phyloP scores from a whole-genome alignment of 2,329 filamentous ascomycete genomes.

The Leptodontidium sp. region DNA sequence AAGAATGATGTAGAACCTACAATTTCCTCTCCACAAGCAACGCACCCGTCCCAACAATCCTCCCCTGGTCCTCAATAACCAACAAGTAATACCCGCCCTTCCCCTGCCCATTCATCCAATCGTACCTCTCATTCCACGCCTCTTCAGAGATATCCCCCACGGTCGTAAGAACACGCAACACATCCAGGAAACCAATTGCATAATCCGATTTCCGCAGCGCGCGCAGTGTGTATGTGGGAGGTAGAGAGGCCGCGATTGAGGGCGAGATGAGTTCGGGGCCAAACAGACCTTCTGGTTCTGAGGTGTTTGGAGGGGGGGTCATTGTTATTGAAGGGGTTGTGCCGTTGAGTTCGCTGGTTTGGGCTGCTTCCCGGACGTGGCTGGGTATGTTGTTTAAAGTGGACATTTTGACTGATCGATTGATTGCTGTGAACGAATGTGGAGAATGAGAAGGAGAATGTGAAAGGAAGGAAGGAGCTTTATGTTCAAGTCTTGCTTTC shows the following conservation, averaged over 20 bases:
- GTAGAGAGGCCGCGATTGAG: constrained; percentile 74
- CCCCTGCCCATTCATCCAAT: constrained; percentile 74
- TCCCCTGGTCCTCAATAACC: constrained; percentile 74
- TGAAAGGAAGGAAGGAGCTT: not conserved
- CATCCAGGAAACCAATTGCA: constrained; percentile 85
- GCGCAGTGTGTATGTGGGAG: constrained; percentile 83
- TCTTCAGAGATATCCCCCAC: constrained; percentile 85
- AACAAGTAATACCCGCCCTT: constrained; percentile 84
- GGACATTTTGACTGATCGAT: not conserved
- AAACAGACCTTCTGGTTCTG: constrained; percentile 14
- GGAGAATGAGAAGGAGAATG: not conserved
- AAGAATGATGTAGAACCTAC: constrained; percentile 57
- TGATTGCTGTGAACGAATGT: not conserved
- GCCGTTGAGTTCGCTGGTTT: not conserved
- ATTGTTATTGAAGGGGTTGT: constrained; percentile 16
- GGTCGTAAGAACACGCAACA: constrained; percentile 88
- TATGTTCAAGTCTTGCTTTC: not conserved
- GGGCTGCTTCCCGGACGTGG: constrained; percentile 7
- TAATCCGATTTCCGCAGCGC: constrained; percentile 83
- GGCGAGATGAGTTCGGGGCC: constrained; percentile 66
- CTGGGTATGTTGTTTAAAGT: constrained; percentile 3
- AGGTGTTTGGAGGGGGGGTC: constrained; percentile 9
- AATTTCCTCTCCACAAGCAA: constrained; percentile 95
- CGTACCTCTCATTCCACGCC: constrained; percentile 80
- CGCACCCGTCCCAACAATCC: constrained; percentile 86